Evolutionary conservation across 2,329 filamentous ascomycete species (phyloP), one percentile per base, ranked within the genome.

Genomic region (Aureobasidium sp.): DNA sequence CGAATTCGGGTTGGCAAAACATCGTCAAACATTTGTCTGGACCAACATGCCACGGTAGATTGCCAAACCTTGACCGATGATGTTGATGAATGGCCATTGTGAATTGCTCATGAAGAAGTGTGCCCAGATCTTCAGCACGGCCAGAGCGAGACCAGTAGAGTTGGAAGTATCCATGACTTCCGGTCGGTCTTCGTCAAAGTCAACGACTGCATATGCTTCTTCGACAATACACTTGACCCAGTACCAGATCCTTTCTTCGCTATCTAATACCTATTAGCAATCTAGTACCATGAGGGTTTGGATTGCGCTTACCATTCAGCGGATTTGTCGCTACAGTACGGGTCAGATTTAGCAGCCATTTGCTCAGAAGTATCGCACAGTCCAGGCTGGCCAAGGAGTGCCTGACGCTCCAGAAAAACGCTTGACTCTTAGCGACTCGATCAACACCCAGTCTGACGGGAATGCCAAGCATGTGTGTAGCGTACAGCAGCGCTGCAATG

Each of bases 391-490:
- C 81, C 0, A 84, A 72, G 0, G 80, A 80, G 58, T 84, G 81
- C 21, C 82, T 75, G 2, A 82, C 80, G 5, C 79, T 82, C 81
- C 81, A 84, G 53, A 82, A 79, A 48, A 82, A 81, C 0, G 81
- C 79, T 55, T 83, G 81, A 16, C 79, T 84, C 16, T 79, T 73
- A 0, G 80, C 80, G 0, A 84, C 81, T 14, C 79, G 77, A 58
- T 82, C 79, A 16, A 84, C 78, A 0, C 82, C 82, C 0, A 84
- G 67, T 27, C 81, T 72, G 5, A 84, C 81, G 0, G 82, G 82
- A 0, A 83, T 82, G 50, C 81, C 82, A 0, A 84, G 71, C 8
- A 80, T 79, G 48, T 84, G 81, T 0, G 79, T 78, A 1, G 80
- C 77, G 64, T 84, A 82, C 0, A 84, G 71, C 1, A 82, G 72